Conservation (phyloP, 2,329 filamentous ascomycete genomes). For the Pseudocercospora fijiensis region DNA sequence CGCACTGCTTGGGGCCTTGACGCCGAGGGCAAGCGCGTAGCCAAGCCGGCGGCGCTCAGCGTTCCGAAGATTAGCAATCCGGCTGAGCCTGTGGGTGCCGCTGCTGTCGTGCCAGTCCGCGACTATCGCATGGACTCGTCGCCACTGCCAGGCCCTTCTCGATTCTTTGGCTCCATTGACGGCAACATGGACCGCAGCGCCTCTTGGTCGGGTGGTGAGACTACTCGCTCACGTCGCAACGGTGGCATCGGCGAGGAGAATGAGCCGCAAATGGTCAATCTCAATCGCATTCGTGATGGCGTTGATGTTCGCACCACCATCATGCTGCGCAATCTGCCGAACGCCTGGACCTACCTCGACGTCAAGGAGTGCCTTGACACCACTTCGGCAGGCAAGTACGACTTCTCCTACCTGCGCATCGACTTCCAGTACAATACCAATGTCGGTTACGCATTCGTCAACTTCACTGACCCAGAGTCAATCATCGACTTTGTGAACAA, state of each 20-base stretch:
- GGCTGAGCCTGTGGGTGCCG: background rate
- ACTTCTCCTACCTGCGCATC: slow-evolving; percentile 94
- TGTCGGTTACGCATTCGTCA: slow-evolving; percentile 96
- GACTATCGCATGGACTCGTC: background rate
- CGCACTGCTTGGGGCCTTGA: slow-evolving; percentile 31
- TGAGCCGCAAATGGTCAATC: slow-evolving; percentile 43
- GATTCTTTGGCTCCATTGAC: background rate
- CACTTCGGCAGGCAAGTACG: slow-evolving; percentile 77
- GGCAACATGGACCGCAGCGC: background rate
- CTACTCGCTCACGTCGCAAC: background rate
- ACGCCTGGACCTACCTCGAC: slow-evolving; percentile 67
- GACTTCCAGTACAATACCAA: slow-evolving; percentile 56
- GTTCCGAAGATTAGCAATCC: slow-evolving; percentile 21
- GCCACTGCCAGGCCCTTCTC: background rate
- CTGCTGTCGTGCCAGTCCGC: background rate
- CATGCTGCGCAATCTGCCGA: slow-evolving; percentile 93
- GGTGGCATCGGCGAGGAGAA: background rate
- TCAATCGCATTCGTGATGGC: slow-evolving; percentile 44
- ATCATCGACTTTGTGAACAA: slow-evolving; percentile 69
- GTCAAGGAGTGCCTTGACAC: slow-evolving; percentile 78
- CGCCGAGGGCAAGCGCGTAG: slow-evolving; percentile 20
- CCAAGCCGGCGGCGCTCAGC: background rate
- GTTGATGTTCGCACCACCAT: slow-evolving; percentile 56
- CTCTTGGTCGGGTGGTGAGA: background rate
- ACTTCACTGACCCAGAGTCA: slow-evolving; percentile 77